Base-by-base conservation (phyloP, 2,329 filamentous ascomycete species). In the Tolypocladium album region DNA sequence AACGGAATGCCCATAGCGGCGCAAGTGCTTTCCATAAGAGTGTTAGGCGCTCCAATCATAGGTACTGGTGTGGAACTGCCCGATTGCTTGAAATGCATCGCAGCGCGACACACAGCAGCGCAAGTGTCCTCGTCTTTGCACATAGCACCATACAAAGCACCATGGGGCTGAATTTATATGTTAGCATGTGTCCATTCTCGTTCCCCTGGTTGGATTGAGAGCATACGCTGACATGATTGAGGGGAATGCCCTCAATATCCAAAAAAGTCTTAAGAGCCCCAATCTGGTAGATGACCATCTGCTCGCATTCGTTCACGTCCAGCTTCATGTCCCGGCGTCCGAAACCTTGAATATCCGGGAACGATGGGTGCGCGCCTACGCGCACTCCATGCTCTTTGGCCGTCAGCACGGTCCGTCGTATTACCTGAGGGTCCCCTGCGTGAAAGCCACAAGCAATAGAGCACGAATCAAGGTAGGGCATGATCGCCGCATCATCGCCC, bases 261-360 rank as follows among this genome's bases (percentile, higher is more conserved):
- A 88, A 72, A 62, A 87, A 83, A 1, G 73, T 84, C 62, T 83
- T 79, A 2, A 88, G 73, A 0, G 85, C 83, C 2, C 85, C 85
- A 40, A 88, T 79, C 67, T 88, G 85, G 69, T 88, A 88, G 39
- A 84, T 70, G 0, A 82, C 76, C 62, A 82, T 79, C 9, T 82
- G 81, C 1, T 80, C 82, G 62, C 83, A 73, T 64, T 86, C 83
- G 22, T 81, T 80, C 1, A 81, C 76, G 1, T 76, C 72, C 65
- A 88, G 76, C 53, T 82, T 80, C 69, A 88, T 87, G 62, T 83
- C 79, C 22, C 85, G 78, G 2, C 85, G 75, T 2, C 85, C 85
- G 65, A 88, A 88, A 11, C 85, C 85, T 71, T 84, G 78, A 27
- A 86, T 76, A 67, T 88, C 85, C n/a, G 82, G 84, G 0, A 87